phyloP scores from a whole-genome alignment of 164 flowering plant genomes.

The Berberis thunbergii region DNA sequence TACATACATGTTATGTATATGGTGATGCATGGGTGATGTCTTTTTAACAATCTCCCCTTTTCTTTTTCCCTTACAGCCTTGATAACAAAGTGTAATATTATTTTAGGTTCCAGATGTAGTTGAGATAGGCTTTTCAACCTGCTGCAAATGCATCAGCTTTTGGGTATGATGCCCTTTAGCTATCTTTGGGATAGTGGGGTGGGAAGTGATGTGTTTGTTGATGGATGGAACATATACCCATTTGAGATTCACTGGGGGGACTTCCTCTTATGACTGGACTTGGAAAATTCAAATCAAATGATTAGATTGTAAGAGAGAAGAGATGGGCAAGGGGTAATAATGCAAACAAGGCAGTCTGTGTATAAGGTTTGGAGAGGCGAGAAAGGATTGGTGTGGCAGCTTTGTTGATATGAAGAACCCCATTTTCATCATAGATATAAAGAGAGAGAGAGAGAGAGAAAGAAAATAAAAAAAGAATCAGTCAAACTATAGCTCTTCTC shows the following conservation, averaged over 20 bases:
- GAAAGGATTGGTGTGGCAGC: slow-evolving; percentile 24
- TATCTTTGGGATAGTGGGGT: slow-evolving; percentile 33
- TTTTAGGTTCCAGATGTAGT: slow-evolving; percentile 17
- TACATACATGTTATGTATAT: too few relatives aligned
- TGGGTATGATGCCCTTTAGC: slow-evolving; percentile 26
- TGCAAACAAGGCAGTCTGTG: not conserved
- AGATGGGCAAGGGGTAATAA: slow-evolving; percentile 8
- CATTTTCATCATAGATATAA: not conserved
- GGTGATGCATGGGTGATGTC: too few relatives aligned
- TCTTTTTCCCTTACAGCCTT: not conserved
- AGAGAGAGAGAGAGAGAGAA: slow-evolving; percentile 8
- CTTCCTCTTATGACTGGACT: not conserved
- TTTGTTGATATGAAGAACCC: not conserved
- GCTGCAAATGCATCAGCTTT: slow-evolving; percentile 33
- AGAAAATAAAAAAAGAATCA: not conserved
- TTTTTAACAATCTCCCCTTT: not conserved
- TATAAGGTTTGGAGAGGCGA: slow-evolving; percentile 2
- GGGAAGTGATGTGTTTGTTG: slow-evolving; percentile 14
- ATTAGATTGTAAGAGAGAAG: slow-evolving; percentile 24
- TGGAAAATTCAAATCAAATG: slow-evolving; percentile 42
- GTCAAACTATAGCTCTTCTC: slow-evolving; percentile 6
- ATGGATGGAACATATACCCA: slow-evolving; percentile 52
- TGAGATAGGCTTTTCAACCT: slow-evolving; percentile 22
- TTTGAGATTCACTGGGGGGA: slow-evolving; percentile 17
- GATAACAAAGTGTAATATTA: not conserved